A percentile compares a stretch with the other conserved stretches of the same genome.
Conservation (phyloP, 1,139 yeast genomes). For the Pichia sp. region DNA sequence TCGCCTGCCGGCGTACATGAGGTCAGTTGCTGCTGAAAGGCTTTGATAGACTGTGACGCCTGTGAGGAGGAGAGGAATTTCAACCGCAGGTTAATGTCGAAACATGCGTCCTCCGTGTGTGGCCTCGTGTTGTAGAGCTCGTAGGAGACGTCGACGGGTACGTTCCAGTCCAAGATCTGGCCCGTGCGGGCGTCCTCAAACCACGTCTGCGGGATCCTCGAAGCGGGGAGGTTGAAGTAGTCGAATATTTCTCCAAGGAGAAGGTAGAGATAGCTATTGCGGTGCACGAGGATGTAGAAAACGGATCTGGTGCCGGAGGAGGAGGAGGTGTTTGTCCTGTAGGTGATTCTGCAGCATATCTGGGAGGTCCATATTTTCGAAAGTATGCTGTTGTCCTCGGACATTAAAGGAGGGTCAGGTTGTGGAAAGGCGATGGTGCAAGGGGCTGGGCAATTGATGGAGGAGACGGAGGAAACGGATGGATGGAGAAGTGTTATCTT, state of each 20-base stretch:
- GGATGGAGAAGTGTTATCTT: neutral
- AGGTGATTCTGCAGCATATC: conserved; percentile 4
- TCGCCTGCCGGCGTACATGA: no score
- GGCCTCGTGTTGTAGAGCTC: neutral
- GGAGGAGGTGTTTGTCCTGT: neutral
- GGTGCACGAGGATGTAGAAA: neutral
- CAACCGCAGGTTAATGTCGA: neutral
- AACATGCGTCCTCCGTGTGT: neutral
- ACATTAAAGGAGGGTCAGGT: neutral
- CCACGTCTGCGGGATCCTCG: neutral
- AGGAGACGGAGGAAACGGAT: neutral
- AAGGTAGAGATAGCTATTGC: conserved; percentile 9
- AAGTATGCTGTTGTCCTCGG: neutral
- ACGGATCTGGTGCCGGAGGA: neutral
- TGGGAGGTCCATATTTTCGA: conserved; percentile 4
- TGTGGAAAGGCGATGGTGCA: neutral
- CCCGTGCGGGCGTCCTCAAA: neutral
- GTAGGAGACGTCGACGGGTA: conserved; percentile 5
- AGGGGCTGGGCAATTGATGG: neutral
- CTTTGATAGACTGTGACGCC: neutral
- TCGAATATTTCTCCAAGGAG: neutral
- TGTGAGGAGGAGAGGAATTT: conserved; percentile 1
- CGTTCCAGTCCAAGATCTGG: conserved; percentile 3
- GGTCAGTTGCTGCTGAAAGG: conserved; percentile 8
- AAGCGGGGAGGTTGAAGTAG: conserved; percentile 2